Conservation (phyloP, 2,329 filamentous ascomycete species). For the Paraphoma chrysanthemicola region DNA sequence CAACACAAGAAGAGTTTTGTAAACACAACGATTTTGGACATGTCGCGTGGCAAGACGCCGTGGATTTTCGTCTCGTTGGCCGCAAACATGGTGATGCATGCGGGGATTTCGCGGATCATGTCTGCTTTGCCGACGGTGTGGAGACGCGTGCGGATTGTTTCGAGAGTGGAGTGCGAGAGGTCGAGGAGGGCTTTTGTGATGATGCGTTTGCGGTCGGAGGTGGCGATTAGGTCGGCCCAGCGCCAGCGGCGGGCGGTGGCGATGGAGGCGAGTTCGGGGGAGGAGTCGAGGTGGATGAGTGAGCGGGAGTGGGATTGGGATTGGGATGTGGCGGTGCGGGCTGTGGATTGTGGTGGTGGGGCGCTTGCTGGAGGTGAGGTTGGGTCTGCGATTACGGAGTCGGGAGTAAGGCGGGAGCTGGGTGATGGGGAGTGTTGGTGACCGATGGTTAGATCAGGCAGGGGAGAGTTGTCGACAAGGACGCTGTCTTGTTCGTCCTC, state of each 20-base stretch:
- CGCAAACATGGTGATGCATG: conserved; percentile 32
- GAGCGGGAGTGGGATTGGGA: not conserved
- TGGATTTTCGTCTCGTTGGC: conserved; percentile 24
- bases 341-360: not conserved
- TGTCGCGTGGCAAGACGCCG: conserved; percentile 33
- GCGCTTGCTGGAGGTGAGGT: not conserved
- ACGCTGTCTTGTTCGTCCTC: conserved; percentile 1
- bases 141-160: conserved; percentile 30
- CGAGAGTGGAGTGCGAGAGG: conserved; percentile 27
- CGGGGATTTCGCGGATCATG: conserved; percentile 31
- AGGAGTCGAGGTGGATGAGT: conserved; percentile 10
- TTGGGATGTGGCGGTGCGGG: not conserved
- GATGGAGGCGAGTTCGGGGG: conserved; percentile 37
- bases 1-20: conserved; percentile 45
- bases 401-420: not conserved
- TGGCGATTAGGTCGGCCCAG: conserved; percentile 46
- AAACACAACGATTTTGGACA: conserved; percentile 30
- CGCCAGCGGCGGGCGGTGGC: conserved; percentile 35
- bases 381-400: not conserved
- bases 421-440: not conserved
- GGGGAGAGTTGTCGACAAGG: not conserved
- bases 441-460: too few relatives aligned
- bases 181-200: conserved; percentile 52
- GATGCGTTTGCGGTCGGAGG: conserved; percentile 52
- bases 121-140: conserved; percentile 19